Evolutionary conservation across 306 rosid species (phyloP).

Genomic region (Hippophae gyantsensis): DNA sequence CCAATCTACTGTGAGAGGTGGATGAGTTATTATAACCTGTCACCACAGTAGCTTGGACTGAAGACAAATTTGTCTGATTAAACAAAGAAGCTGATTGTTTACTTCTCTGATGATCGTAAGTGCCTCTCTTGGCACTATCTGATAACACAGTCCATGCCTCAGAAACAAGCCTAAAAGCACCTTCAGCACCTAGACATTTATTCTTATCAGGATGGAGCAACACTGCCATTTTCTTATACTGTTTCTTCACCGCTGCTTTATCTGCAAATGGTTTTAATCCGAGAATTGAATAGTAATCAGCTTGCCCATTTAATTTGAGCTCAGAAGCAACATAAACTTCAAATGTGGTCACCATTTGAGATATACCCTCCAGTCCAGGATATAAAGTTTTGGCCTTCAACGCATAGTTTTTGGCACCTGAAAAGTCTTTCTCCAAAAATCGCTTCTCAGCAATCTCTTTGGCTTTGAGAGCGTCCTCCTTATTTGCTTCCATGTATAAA

Average conservation of each 20-base stretch:
- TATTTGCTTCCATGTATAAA: slow-evolving; percentile 68
- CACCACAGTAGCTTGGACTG: slow-evolving; percentile 46
- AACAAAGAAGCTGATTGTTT: slow-evolving; percentile 35
- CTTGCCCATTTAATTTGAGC: slow-evolving; percentile 54
- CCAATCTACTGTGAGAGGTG: slow-evolving; percentile 45
- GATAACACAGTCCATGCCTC: slow-evolving; percentile 91
- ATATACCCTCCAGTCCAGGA: slow-evolving; percentile 81
- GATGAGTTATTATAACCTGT: slow-evolving; percentile 43
- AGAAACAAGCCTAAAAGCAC: slow-evolving; percentile 91
- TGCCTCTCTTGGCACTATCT: slow-evolving; percentile 47
- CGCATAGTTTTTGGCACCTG: slow-evolving; percentile 64
- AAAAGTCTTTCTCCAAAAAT: slow-evolving; percentile 56
- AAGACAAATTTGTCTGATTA: slow-evolving; percentile 50
- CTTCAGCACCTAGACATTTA: slow-evolving; percentile 88
- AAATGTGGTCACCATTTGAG: slow-evolving; percentile 88
- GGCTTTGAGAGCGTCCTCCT: slow-evolving; percentile 74
- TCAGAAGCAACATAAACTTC: slow-evolving; percentile 85
- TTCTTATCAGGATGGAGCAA: slow-evolving; percentile 97
- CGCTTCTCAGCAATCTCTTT: slow-evolving; percentile 79
- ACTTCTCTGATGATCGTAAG: slow-evolving; percentile 76
- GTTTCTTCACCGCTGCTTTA: slow-evolving; percentile 78
- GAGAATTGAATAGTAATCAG: slow-evolving; percentile 81
- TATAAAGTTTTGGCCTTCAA: slow-evolving; percentile 56
- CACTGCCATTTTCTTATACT: slow-evolving; percentile 82
- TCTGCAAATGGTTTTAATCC: slow-evolving; percentile 73